These are phyloP conservation scores for Lepidium campestre DNA, from an alignment of 441 rosid species.

Conservation along the genomic window DNA sequence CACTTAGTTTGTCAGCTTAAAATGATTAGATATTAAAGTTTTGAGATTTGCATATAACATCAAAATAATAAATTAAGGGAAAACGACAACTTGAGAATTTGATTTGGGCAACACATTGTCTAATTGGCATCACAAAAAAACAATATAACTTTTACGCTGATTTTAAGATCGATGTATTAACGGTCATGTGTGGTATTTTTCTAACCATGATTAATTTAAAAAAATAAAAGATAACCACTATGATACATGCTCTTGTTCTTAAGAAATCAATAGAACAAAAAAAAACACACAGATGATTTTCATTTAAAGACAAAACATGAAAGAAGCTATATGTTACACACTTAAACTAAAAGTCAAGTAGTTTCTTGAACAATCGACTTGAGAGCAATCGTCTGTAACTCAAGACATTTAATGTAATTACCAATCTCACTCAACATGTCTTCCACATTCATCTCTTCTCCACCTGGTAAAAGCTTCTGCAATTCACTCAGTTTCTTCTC, in stretches of 20 bases:
- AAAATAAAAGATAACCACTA: neutral
- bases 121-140: constrained; percentile 1
- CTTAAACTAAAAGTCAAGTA: constrained; percentile 9
- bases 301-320: neutral
- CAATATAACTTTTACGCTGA: neutral
- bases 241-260: neutral
- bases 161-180: neutral
- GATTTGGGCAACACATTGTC: neutral
- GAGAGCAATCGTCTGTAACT: constrained; percentile 32
- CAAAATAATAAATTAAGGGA: neutral
- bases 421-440: constrained; percentile 36
- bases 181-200: neutral
- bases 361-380: constrained; percentile 19
- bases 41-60: neutral
- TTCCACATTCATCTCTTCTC: constrained; percentile 28
- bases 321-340: neutral
- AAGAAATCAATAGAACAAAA: neutral
- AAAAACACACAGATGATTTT: neutral
- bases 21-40: neutral
- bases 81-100: neutral
- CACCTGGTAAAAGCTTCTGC: constrained; percentile 34
- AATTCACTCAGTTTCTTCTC: constrained; percentile 15
- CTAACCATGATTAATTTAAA: neutral
- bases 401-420: constrained; percentile 35
- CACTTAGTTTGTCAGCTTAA: neutral